These are phyloP conservation scores for Fusarium veterinarium DNA, from an alignment of 2,329 filamentous ascomycete genomes.

Conservation along the genomic window DNA sequence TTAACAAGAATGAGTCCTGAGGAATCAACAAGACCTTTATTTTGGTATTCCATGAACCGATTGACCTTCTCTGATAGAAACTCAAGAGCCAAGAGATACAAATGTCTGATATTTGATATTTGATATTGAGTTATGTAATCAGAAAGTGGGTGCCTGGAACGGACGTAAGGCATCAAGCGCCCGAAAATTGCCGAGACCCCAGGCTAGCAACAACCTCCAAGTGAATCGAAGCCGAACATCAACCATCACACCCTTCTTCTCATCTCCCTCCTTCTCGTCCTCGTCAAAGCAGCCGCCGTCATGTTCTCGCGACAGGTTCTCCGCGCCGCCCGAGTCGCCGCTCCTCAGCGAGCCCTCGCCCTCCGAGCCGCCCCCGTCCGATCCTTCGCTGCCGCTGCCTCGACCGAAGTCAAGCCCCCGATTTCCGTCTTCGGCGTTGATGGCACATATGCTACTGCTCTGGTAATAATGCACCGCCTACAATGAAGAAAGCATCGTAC, in stretches of 20 bases:
- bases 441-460: conserved; percentile 96
- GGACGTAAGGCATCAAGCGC: conserved; percentile 53
- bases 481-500: neutral
- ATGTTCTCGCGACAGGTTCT: conserved; percentile 72
- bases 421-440: conserved; percentile 94
- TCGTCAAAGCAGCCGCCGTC: conserved; percentile 41
- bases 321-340: conserved; percentile 67
- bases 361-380: conserved; percentile 68
- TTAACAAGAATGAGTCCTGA: neutral
- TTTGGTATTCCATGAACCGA: neutral
- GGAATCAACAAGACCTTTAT: neutral
- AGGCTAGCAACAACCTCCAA: conserved; percentile 50
- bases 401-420: conserved; percentile 81
- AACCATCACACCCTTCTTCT: conserved; percentile 30
- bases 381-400: conserved; percentile 80
- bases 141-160: conserved; percentile 53
- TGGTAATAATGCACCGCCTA: conserved; percentile 80
- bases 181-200: conserved; percentile 56
- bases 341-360: conserved; percentile 67
- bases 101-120: neutral
- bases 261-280: conserved; percentile 12
- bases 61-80: neutral
- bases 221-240: conserved; percentile 43
- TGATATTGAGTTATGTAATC: conserved; percentile 45
- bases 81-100: neutral